These are phyloP conservation scores for Dictyostelium purpureum DNA, from an alignment of 78 protist genomes.

Conservation along the genomic window DNA sequence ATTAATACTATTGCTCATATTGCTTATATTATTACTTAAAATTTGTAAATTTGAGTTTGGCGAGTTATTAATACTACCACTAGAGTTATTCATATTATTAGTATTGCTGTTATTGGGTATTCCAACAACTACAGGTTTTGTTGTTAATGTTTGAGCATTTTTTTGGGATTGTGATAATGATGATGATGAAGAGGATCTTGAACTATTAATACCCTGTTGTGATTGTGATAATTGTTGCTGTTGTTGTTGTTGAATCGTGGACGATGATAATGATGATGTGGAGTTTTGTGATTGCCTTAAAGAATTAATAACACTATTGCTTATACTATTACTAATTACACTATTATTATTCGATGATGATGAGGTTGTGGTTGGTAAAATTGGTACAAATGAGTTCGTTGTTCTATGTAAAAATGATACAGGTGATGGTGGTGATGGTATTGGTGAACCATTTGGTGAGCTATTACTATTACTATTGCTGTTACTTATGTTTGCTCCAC, in stretches of 20 bases:
- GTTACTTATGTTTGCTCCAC: not conserved
- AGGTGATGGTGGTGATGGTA: slow-evolving; percentile 72
- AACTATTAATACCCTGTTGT: not conserved
- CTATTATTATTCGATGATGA: not conserved
- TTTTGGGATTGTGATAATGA: not conserved
- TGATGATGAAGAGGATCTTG: not conserved
- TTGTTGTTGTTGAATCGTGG: not conserved
- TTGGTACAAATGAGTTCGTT: slow-evolving; percentile 20
- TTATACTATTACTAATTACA: not conserved
- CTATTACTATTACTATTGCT: not conserved
- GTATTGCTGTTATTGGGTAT: too few relatives aligned
- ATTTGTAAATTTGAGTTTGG: too few relatives aligned
- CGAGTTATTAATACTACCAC: not conserved
- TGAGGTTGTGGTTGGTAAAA: not conserved
- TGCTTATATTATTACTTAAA: too few relatives aligned
- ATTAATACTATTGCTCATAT: too few relatives aligned
- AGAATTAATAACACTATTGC: not conserved
- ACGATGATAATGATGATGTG: not conserved
- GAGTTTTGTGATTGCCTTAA: not conserved
- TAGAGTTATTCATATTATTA: not conserved
- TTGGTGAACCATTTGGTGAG: slow-evolving; percentile 35
- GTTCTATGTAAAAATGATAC: not conserved
- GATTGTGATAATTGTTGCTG: not conserved
- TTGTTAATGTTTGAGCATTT: slow-evolving; percentile 10
- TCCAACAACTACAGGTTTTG: slow-evolving; percentile 52